These are phyloP conservation scores for Kurtzmaniella natalensis DNA, from an alignment of 1,139 yeast genomes.

Conservation along the genomic window DNA sequence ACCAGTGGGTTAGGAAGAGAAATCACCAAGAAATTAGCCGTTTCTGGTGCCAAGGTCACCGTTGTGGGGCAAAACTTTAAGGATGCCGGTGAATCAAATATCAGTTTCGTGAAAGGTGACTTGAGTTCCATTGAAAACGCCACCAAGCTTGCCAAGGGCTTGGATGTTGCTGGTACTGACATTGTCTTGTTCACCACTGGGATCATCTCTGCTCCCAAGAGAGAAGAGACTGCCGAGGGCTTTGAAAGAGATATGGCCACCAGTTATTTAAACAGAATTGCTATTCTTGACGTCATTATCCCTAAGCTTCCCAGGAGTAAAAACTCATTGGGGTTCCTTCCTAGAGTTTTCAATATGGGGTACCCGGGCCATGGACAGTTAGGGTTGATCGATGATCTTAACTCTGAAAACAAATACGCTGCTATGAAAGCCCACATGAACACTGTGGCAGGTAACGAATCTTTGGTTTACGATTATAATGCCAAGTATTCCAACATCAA, in stretches of 20 bases:
- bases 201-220: conserved; percentile 22
- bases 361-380: conserved; percentile 26
- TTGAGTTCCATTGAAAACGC: conserved; percentile 20
- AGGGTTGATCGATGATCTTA: conserved; percentile 26
- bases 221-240: conserved; percentile 28
- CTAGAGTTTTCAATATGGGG: conserved; percentile 31
- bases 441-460: conserved; percentile 36
- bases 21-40: conserved; percentile 16
- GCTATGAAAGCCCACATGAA: conserved; percentile 24
- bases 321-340: conserved; percentile 9
- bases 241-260: conserved; percentile 31
- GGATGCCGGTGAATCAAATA: conserved; percentile 17
- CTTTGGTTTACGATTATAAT: conserved; percentile 20
- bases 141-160: conserved; percentile 15
- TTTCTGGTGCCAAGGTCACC: conserved; percentile 23
- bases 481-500: conserved; percentile 13
- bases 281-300: conserved; percentile 17
- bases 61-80: conserved; percentile 31
- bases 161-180: conserved; percentile 17
- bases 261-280: conserved; percentile 28
- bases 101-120: conserved; percentile 26
- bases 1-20: conserved; percentile 36
- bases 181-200: conserved; percentile 30
- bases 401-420: conserved; percentile 22
- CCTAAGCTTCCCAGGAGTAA: conserved; percentile 12